Evolutionary conservation across 768 basidiomycete species (phyloP), one percentile per base, ranked within the genome.

Genomic region (Asterophora parasitica): DNA sequence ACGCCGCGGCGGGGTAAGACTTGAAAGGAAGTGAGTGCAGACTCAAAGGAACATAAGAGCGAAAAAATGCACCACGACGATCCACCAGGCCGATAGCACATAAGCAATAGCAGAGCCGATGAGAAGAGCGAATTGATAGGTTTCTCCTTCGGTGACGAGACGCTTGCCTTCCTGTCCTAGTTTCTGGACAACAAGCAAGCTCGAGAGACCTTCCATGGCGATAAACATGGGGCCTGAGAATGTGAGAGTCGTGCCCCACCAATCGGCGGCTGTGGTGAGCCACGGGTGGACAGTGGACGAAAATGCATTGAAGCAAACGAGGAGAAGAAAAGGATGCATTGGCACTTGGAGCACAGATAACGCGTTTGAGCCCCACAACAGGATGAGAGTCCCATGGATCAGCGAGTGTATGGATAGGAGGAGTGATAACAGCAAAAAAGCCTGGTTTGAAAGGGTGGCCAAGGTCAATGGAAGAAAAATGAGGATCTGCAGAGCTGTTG

Each of bases 231-330:
- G 89, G 2, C 86, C 85, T 1, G 79, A 85, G 59, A 83, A 75
- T 1, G 77, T 80, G 51, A 93, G 69, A 31, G 81, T 68, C 19
- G 72, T 77, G 0, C 83, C 88, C 91, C 91, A 93, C 72, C 78
- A 81, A 36, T 74, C 71, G 7, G 82, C 76, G 12, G 81, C 76
- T 10, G 68, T 74, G 8, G 76, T 55, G 5, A 91, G 62, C 63
- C 71, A 75, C 7, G 84, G 80, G 50, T 78, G 73, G 17, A 78
- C 76, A 19, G 80, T 69, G 16, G 82, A 74, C 1, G 88, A 79
- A 65, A 90, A 91, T 31, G 82, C 75, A 62, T 92, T 92, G 77
- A 92, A 92, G 62, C 81, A 88, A 48, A 92, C 79, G 41, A 92
- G 82, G 35, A 92, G 81, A 28, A 92, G 76, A 66, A 92, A 88